A percentile compares a stretch with the other conserved stretches of the same genome.
Conservation (phyloP, 768 basidiomycete genomes). For the Leccinum disarticulatum region DNA sequence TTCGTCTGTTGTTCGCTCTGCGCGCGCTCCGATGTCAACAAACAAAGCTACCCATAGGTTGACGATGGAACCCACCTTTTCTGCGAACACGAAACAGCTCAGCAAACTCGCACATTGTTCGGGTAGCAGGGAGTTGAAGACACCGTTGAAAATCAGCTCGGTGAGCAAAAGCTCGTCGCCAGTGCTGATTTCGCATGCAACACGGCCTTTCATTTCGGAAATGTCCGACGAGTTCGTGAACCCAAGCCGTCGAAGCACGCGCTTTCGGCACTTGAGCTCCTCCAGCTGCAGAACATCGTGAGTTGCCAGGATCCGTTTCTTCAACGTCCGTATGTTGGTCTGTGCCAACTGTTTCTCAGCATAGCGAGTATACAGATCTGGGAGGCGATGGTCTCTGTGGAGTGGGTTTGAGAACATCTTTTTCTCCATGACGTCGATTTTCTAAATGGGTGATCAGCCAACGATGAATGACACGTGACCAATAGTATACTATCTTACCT, state of each 20-base stretch:
- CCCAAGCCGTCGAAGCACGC: conserved; percentile 86
- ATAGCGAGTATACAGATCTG: conserved; percentile 80
- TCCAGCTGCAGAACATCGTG: conserved; percentile 94
- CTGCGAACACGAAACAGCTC: conserved; percentile 96
- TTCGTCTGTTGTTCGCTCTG: conserved; percentile 86
- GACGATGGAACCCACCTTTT: conserved; percentile 63
- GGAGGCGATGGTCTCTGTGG: conserved; percentile 74
- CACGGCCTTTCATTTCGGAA: conserved; percentile 96
- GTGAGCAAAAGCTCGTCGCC: conserved; percentile 96
- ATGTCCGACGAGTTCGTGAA: conserved; percentile 90
- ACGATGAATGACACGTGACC: neutral
- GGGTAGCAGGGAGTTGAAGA: conserved; percentile 85
- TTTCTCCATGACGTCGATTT: conserved; percentile 88
- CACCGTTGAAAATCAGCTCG: conserved; percentile 96
- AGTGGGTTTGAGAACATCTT: conserved; percentile 80
- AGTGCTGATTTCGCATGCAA: conserved; percentile 97
- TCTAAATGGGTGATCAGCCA: conserved; percentile 44
- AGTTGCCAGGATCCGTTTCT: conserved; percentile 85
- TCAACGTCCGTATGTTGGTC: conserved; percentile 69
- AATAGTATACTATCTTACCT: conserved; percentile 47
- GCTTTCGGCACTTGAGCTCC: conserved; percentile 93
- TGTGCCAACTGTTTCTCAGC: conserved; percentile 71
- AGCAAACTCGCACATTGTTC: conserved; percentile 94
- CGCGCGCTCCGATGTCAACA: neutral
- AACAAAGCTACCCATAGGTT: neutral